Base-by-base conservation (phyloP, 257 asterid species). In the Mitragyna speciosa region DNA sequence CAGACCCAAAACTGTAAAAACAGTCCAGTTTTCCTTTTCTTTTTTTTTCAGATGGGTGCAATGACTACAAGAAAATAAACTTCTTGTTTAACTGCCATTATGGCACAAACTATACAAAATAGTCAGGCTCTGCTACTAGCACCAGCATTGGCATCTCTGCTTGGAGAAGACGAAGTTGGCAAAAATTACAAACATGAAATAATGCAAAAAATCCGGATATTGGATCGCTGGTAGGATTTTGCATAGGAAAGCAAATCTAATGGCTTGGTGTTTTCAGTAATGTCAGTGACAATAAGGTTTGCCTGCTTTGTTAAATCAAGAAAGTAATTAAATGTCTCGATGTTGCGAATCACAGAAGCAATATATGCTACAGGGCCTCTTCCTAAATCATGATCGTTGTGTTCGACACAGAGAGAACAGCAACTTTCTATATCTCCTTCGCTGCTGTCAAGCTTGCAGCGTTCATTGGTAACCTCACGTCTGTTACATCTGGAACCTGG, bases 321-420 rank as follows among this genome's bases (percentile, higher is more conserved):
- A 82, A 95, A 95, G 85, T 70, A 89, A 83, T 87, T 75, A 82
- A 90, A 94, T 4, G 99, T 95, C 68, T 91, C 87, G 19, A 81
- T 72, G 69, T 89, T 92, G 76, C 99, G 98, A 84, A 95, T 79
- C 89, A 92, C 97, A 9, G 97, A 91, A 33, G 97, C 94, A 54
- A 95, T 82, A 81, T 90, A 90, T 56, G 98, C 98, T 78, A 91
- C 88, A 20, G 93, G 93, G 10, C 81, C 73, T 26, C 82, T 73
- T 6, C 51, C 76, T 11, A 77, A 31, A 45, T 78, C 77, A 54
- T 79, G 81, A 49, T 69, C 20, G 51, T 78, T 51, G 64, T 30
- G n/a, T 14, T 82, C 83, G 15, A 73, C 73, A 72, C 36, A 70
- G 78, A 51, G 75, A 14, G 77, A 33, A 41, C 76, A 31, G 65